A percentile compares a stretch with the other conserved stretches of the same genome.
phyloP scores from a whole-genome alignment of 345 rosid species.

The Mercurialis annua region DNA sequence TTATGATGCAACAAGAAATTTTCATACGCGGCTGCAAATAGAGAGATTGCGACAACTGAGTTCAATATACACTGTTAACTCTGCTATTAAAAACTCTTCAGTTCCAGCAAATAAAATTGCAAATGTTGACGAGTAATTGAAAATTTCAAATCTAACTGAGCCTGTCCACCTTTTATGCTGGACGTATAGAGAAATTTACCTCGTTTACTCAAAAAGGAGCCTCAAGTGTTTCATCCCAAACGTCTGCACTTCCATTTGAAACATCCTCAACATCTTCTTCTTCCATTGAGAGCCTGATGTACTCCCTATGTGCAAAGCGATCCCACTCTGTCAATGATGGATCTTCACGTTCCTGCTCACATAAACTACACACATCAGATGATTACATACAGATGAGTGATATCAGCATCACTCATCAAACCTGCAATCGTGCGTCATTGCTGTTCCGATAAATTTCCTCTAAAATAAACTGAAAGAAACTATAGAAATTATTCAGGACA shows the following conservation, averaged over 20 bases:
- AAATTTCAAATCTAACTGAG: background rate
- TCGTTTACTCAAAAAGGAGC: slow-evolving; percentile 26
- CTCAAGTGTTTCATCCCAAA: slow-evolving; percentile 34
- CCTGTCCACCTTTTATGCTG: background rate
- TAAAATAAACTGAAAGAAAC: too few relatives aligned
- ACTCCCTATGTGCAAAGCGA: slow-evolving; percentile 80
- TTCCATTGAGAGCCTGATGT: slow-evolving; percentile 35
- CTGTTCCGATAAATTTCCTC: too few relatives aligned
- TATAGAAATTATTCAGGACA: too few relatives aligned
- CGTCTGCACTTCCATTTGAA: slow-evolving; percentile 32
- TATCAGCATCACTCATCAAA: background rate
- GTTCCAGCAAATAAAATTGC: background rate
- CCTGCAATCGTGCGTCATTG: background rate
- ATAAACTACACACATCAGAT: slow-evolving; percentile 3
- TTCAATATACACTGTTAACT: background rate
- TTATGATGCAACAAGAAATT: background rate
- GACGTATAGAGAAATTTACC: slow-evolving; percentile 9
- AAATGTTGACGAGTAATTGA: background rate
- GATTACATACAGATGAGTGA: background rate
- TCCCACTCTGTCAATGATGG: slow-evolving; percentile 97
- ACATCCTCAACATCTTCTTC: slow-evolving; percentile 35
- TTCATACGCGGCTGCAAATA: slow-evolving; percentile 16
- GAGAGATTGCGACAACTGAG: background rate
- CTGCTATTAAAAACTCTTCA: background rate
- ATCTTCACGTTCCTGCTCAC: slow-evolving; percentile 74